Evolutionary conservation across 257 asterid species (phyloP).

Genomic region (Echium plantagineum): DNA sequence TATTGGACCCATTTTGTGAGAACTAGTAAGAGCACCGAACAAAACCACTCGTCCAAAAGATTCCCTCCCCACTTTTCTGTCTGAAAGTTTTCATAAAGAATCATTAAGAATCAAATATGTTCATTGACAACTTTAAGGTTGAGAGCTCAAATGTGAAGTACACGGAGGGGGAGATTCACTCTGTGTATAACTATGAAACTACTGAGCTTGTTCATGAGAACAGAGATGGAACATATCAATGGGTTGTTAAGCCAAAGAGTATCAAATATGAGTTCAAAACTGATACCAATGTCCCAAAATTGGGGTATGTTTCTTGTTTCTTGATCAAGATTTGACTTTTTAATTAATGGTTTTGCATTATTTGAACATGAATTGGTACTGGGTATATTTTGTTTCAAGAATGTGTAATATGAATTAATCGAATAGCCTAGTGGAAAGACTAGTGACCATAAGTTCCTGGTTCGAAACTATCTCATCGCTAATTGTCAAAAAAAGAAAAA

Average conservation of each 20-base stretch:
- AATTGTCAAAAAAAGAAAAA: no score
- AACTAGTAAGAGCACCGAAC: no score
- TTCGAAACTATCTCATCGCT: no score
- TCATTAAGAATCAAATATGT: slow-evolving; percentile 36
- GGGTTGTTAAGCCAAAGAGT: slow-evolving; percentile 89
- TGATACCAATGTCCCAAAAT: slow-evolving; percentile 63
- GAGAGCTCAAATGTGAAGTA: slow-evolving; percentile 90
- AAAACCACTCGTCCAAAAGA: no score
- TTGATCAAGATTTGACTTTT: background rate
- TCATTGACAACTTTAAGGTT: slow-evolving; percentile 78
- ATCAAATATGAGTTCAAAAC: slow-evolving; percentile 83
- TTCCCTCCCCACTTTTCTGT: background rate
- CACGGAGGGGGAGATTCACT: slow-evolving; percentile 63
- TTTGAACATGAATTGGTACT: no score
- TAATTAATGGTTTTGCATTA: no score
- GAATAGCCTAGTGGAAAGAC: no score
- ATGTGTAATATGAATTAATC: no score
- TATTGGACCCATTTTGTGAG: no score
- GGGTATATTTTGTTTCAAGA: no score
- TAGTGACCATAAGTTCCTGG: no score
- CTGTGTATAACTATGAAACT: slow-evolving; percentile 71
- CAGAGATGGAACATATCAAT: slow-evolving; percentile 61
- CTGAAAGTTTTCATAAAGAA: background rate
- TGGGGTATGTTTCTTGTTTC: slow-evolving; percentile 39
- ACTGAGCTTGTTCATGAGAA: slow-evolving; percentile 89